Evolutionary conservation across 768 basidiomycete species (phyloP), one percentile per base, ranked within the genome.

Genomic region (Leccinum obscurum): DNA sequence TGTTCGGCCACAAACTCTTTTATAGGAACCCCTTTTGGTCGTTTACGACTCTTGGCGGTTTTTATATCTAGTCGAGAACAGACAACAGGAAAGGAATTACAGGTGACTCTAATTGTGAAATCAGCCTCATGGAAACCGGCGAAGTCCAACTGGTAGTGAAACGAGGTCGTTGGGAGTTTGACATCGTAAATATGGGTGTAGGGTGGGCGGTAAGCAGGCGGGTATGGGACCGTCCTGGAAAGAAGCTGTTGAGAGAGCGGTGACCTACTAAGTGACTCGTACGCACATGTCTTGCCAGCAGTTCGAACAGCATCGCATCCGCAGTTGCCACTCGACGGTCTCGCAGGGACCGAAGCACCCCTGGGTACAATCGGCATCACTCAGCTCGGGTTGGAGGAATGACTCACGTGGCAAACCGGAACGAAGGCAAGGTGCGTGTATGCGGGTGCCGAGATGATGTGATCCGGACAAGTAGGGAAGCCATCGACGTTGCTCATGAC

Each of bases 341-440:
- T 34, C 32, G 32, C 32, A 34, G 4, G 11, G 32, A 34, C 32
- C 5, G 32, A 34, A 13, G 32, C 66, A 68, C 9, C 66, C n/a
- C 66, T 64, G 37, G 7, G 15, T 17, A 26, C 15, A 17, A 51
- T 26, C 1, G 8, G 32, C 0, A 17, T 52, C 20, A 26, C 6
- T 50, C 30, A 30, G 22, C 32, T 46, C 17, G 6, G 32, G 24
- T 34, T 14, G 20, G 15, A 13, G 4, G 51, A 8, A n/a, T 17
- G 8, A 58, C 71, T 55, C 55, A 76, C 76, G 52, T 72, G 70
- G 58, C 76, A 77, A 30, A 65, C 61, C 11, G 63, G 55, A 54
- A 65, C 63, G 39, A 71, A 77, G 7, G 68, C 62, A n/a, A 77
- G 66, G 48, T 34, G 58, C 3, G 66, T 68, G 61, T 73, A 75